A percentile compares a stretch with the other conserved stretches of the same genome.
Conservation (phyloP, 345 rosid genomes). For the Gossypium thurberi region DNA sequence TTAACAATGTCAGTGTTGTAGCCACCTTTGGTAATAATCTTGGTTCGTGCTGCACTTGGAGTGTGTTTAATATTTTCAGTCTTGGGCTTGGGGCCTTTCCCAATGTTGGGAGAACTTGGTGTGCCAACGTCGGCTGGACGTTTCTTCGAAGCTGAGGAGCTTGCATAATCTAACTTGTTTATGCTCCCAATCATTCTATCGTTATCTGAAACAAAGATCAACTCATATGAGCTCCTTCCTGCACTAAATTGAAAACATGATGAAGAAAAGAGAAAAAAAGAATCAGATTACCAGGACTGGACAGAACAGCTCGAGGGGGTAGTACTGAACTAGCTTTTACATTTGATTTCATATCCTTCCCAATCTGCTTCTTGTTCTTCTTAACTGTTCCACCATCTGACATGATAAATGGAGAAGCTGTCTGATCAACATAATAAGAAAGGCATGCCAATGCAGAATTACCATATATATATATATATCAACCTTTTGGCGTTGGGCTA, state of each 20-base stretch:
- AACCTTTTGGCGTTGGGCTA: not conserved
- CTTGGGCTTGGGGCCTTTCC: not conserved
- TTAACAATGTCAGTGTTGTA: too few relatives aligned
- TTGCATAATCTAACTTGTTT: constrained; percentile 6
- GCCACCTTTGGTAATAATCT: too few relatives aligned
- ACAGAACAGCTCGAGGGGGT: constrained; percentile 33
- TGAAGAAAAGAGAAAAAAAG: not conserved
- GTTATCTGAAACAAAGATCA: constrained; percentile 19
- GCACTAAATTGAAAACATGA: too few relatives aligned
- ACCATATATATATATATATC: constrained; percentile 1
- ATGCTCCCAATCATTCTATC: constrained; percentile 24
- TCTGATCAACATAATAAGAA: not conserved
- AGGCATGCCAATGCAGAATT: not conserved
- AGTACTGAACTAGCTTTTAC: not conserved
- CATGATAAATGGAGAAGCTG: not conserved
- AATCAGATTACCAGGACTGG: constrained; percentile 28
- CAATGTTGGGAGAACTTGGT: not conserved
- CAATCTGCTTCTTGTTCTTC: constrained; percentile 1
- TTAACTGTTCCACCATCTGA: constrained; percentile 8
- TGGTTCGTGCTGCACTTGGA: not conserved
- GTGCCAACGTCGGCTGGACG: not conserved
- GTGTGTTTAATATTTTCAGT: not conserved
- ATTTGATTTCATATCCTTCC: not conserved
- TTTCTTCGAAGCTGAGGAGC: constrained; percentile 6
- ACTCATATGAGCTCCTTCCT: not conserved